phyloP scores from a whole-genome alignment of 2,329 filamentous ascomycete species.

The Balansia obtecta region DNA sequence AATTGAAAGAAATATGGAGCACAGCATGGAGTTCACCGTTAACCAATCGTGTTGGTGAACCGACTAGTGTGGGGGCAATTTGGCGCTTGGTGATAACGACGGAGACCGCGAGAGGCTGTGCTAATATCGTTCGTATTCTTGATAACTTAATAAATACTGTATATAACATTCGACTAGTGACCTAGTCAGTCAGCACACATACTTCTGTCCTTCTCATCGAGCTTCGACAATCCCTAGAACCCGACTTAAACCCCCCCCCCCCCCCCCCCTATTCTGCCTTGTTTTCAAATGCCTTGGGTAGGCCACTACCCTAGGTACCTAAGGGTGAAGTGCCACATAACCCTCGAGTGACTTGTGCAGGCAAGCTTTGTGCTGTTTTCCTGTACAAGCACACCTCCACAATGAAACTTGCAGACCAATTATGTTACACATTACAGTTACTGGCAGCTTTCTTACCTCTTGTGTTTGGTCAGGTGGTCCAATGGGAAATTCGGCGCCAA shows the following conservation, averaged over 20 bases:
- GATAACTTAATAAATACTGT: background rate
- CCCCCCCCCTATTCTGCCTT: background rate
- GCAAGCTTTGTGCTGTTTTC: no score
- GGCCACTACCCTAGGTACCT: background rate
- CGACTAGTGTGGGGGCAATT: no score
- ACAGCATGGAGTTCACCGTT: no score
- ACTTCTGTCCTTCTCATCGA: background rate
- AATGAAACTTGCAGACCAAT: background rate
- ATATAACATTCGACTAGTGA: background rate
- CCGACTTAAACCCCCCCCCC: no score
- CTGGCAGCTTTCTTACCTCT: slow-evolving; percentile 7
- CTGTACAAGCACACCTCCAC: background rate
- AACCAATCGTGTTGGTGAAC: no score
- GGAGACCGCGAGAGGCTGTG: background rate
- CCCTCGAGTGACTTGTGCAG: background rate
- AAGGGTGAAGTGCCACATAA: background rate
- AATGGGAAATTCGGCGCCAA: slow-evolving; percentile 33
- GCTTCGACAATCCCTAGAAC: background rate
- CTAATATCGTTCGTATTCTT: background rate
- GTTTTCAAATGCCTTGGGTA: background rate
- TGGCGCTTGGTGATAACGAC: background rate
- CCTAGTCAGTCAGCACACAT: background rate
- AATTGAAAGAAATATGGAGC: no score
- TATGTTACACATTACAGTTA: background rate
- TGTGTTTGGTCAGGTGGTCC: slow-evolving; percentile 24